Base-by-base conservation (phyloP, 768 basidiomycete species). In the Suillus subluteus region DNA sequence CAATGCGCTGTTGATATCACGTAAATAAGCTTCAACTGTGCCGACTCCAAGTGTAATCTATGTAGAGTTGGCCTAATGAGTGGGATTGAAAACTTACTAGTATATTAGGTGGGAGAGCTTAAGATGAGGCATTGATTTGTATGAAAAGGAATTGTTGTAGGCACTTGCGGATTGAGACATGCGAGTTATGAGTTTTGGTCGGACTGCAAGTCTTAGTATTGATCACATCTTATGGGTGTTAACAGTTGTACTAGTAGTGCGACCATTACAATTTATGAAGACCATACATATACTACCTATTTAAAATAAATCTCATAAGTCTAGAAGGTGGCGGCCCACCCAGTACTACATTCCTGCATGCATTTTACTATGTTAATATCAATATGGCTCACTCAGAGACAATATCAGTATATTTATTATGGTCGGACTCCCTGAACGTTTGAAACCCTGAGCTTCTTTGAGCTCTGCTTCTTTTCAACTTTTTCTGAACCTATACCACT, bases 391-490 rank as follows among this genome's bases (percentile, higher is more conserved):
- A n/a, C n/a, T n/a, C n/a, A 50, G 48, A 50, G 48, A 50, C 48
- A 50, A 26, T 5, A 50, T 50, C 48, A 50, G 6, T 50, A 50
- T 50, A 50, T 50, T 50, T 50, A 26, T 50, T 50, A 50, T 50
- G 48, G 48, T 50, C 13, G 13, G 48, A 50, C 48, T 50, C 23
- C 1, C 48, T 50, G 48, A 48, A 23, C 48, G 2, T n/a, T n/a
- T n/a, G n/a, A n/a, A n/a, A n/a, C n/a, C 48, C 48, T 48, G 48
- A 48, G 48, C 48, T 48, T 48, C 48, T 48, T 48, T 48, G 4
- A 48, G 48, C 48, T 50, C 48, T 50, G 48, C 48, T 50, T 50
- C 48, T 50, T 50, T 26, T 50, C 13, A 50, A 50, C 48, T 50
- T 50, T n/a, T 50, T 50, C 50, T 50, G 23, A 50, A 50, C 50